phyloP scores from a whole-genome alignment of 345 rosid genomes.

The Brassica nigra region DNA sequence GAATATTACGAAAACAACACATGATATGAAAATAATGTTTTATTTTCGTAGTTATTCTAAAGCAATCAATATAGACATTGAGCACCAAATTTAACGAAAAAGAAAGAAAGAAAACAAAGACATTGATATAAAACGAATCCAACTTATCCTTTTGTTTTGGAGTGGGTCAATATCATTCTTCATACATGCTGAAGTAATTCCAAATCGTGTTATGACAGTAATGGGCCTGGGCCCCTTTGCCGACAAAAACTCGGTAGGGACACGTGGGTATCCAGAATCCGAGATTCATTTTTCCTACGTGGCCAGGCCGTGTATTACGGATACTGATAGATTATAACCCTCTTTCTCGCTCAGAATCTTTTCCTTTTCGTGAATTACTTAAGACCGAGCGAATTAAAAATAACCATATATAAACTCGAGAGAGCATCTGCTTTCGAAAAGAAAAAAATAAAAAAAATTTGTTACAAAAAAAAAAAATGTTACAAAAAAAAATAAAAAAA shows the following conservation, averaged over 20 bases:
- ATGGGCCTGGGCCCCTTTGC: conserved; percentile 38
- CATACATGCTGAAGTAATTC: neutral
- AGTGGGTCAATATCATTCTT: conserved; percentile 27
- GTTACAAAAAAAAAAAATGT: too few relatives aligned
- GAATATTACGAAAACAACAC: neutral
- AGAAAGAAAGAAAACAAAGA: neutral
- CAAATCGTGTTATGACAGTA: neutral
- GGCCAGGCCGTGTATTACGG: conserved; percentile 29
- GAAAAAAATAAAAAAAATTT: neutral
- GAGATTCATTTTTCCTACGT: conserved; percentile 33
- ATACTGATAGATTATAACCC: conserved; percentile 16
- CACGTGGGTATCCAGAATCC: conserved; percentile 15
- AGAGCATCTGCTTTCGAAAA: conserved; percentile 25
- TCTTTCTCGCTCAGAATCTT: conserved; percentile 33
- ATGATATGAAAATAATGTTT: neutral
- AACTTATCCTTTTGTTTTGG: neutral
- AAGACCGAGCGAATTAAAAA: conserved; percentile 19
- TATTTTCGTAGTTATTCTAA: neutral
- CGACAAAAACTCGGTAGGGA: neutral
- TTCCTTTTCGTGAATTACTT: conserved; percentile 8
- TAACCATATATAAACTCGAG: neutral
- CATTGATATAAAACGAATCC: neutral
- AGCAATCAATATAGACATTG: neutral
- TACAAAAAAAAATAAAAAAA: neutral
- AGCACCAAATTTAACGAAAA: too few relatives aligned